Conservation (phyloP, 164 flowering plant species). For the Magnolia officinalis region DNA sequence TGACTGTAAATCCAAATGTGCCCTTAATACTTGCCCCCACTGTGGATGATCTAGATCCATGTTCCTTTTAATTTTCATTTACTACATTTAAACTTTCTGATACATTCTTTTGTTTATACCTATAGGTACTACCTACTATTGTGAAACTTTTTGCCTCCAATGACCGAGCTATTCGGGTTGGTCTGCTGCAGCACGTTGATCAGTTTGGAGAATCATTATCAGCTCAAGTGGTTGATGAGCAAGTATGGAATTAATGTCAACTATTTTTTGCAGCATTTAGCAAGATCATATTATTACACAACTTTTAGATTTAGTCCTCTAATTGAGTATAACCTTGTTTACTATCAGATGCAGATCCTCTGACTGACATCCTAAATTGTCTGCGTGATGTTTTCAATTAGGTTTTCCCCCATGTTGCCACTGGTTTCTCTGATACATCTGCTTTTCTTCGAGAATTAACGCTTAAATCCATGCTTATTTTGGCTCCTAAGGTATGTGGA, state of each 20-base stretch:
- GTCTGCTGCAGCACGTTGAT: conserved; percentile 90
- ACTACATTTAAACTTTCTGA: not conserved
- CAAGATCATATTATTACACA: not conserved
- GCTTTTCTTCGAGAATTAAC: conserved; percentile 94
- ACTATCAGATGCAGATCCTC: not conserved
- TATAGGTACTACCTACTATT: conserved; percentile 83
- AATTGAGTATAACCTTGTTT: not conserved
- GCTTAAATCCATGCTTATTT: conserved; percentile 90
- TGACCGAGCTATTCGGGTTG: conserved; percentile 87
- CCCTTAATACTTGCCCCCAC: not conserved
- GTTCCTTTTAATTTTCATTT: not conserved
- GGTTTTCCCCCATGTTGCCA: conserved; percentile 94
- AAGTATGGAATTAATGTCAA: conserved; percentile 45
- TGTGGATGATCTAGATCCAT: not conserved
- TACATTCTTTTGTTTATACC: conserved; percentile 1
- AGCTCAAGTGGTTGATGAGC: conserved; percentile 90
- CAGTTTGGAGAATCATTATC: conserved; percentile 94
- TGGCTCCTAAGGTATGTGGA: conserved; percentile 86
- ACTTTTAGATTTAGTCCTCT: conserved; percentile 1
- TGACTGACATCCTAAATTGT: conserved; percentile 14
- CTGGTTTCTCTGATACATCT: conserved; percentile 91
- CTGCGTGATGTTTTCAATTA: conserved; percentile 28
- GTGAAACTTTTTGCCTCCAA: conserved; percentile 86
- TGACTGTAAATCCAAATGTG: not conserved
- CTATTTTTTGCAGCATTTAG: not conserved